A percentile compares a stretch with the other conserved stretches of the same genome.
Evolutionary conservation across 2,329 filamentous ascomycete species (phyloP).

Genomic region (Apiospora pterosperma): DNA sequence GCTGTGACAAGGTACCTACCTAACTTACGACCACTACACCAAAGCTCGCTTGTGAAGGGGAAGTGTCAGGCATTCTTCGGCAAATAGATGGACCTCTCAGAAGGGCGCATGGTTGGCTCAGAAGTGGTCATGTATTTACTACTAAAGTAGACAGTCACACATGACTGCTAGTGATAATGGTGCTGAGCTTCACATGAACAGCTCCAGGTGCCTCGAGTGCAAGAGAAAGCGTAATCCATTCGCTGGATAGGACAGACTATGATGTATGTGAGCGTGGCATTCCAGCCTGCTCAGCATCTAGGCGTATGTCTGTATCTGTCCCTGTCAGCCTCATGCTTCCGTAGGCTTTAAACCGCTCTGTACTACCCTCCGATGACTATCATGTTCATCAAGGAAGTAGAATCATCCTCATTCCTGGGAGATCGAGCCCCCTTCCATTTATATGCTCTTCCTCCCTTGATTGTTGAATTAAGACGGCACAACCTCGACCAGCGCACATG

Average conservation of each 20-base stretch:
- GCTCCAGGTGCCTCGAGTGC: background rate
- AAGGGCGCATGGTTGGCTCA: background rate
- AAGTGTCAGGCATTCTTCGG: no score
- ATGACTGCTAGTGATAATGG: background rate
- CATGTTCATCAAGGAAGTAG: background rate
- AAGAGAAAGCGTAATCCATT: conserved; percentile 4
- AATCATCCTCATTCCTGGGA: background rate
- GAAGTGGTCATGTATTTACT: background rate
- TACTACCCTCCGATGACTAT: background rate
- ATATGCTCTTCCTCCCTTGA: background rate
- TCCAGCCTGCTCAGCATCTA: conserved; percentile 2
- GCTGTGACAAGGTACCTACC: no score
- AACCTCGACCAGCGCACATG: conserved; percentile 39
- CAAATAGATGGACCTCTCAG: background rate
- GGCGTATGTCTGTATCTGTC: background rate
- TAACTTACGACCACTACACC: no score
- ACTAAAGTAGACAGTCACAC: background rate
- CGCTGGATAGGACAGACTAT: background rate
- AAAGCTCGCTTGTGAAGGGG: no score
- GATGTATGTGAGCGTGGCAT: background rate
- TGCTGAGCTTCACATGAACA: background rate
- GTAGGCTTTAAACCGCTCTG: no score
- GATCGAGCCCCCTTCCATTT: background rate
- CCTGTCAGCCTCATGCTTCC: background rate
- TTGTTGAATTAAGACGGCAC: conserved; percentile 34